Conservation (phyloP, 257 asterid genomes). For the Galeopsis tetrahit region DNA sequence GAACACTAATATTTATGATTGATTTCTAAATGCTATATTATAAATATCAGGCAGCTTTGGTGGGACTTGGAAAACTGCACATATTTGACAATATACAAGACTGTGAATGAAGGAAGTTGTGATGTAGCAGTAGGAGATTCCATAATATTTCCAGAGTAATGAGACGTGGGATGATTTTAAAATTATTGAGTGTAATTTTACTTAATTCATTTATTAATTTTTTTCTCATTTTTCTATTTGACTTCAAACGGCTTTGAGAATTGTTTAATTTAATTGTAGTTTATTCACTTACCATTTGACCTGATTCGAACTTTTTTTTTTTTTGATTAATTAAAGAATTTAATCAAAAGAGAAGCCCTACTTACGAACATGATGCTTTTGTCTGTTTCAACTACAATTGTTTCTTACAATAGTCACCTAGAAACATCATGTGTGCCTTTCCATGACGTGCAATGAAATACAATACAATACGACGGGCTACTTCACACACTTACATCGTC, state of each 20-base stretch:
- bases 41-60: background rate
- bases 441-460: background rate
- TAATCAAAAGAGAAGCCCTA: no score
- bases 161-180: background rate
- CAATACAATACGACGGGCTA: constrained; percentile 21
- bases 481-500: constrained; percentile 33
- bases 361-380: background rate
- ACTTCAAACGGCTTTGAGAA: background rate
- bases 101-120: background rate
- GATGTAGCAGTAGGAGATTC: background rate
- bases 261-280: background rate
- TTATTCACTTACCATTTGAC: no score
- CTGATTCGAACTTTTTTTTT: no score
- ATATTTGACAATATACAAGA: background rate
- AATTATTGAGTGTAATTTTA: background rate
- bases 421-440: background rate
- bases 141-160: no score
- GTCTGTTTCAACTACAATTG: constrained; percentile 18
- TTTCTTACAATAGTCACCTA: constrained; percentile 7
- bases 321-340: no score
- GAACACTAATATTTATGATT: background rate
- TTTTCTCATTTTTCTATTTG: background rate
- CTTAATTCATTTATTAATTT: background rate
- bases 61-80: background rate
- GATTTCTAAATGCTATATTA: background rate